A percentile compares a stretch with the other conserved stretches of the same genome.
Conservation (phyloP, 2,329 filamentous ascomycete species). For the Zarea fungicola region DNA sequence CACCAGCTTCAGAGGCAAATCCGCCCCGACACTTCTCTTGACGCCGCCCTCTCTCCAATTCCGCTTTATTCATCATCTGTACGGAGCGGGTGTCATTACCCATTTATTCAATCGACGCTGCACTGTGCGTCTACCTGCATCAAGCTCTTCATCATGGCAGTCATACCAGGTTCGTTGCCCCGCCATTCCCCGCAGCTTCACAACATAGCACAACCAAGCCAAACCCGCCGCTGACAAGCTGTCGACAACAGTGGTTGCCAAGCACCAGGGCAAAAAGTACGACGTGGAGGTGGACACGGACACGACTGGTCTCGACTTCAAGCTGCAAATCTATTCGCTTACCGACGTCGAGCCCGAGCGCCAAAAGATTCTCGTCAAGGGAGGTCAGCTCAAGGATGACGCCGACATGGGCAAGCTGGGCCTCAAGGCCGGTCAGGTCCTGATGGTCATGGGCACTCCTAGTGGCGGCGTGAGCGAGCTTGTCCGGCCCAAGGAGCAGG, state of each 20-base stretch:
- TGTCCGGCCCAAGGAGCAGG: slow-evolving; percentile 69
- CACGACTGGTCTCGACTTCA: slow-evolving; percentile 86
- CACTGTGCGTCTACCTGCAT: slow-evolving; percentile 6
- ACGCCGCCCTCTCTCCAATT: not conserved
- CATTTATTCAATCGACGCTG: not conserved
- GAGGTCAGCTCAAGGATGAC: slow-evolving; percentile 92
- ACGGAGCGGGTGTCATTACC: not conserved
- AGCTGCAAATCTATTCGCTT: slow-evolving; percentile 89
- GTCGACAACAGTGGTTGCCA: slow-evolving; percentile 67
- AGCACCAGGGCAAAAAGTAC: slow-evolving; percentile 93
- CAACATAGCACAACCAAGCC: too few relatives aligned
- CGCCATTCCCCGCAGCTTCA: slow-evolving; percentile 13
- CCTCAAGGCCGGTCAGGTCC: slow-evolving; percentile 77
- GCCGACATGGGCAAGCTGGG: slow-evolving; percentile 77
- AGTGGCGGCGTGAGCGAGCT: slow-evolving; percentile 57
- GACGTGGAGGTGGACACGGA: slow-evolving; percentile 85
- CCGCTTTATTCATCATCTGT: not conserved
- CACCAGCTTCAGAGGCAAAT: slow-evolving; percentile 12
- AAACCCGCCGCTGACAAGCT: too few relatives aligned
- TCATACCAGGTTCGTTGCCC: slow-evolving; percentile 46
- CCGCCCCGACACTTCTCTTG: not conserved
- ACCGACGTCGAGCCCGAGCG: slow-evolving; percentile 94
- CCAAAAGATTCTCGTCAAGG: slow-evolving; percentile 93
- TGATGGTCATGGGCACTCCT: slow-evolving; percentile 97
- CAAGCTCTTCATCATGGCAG: slow-evolving; percentile 46